These are phyloP conservation scores for Golovinomyces cichoracearum DNA, from an alignment of 2,329 filamentous ascomycete genomes.

Conservation along the genomic window DNA sequence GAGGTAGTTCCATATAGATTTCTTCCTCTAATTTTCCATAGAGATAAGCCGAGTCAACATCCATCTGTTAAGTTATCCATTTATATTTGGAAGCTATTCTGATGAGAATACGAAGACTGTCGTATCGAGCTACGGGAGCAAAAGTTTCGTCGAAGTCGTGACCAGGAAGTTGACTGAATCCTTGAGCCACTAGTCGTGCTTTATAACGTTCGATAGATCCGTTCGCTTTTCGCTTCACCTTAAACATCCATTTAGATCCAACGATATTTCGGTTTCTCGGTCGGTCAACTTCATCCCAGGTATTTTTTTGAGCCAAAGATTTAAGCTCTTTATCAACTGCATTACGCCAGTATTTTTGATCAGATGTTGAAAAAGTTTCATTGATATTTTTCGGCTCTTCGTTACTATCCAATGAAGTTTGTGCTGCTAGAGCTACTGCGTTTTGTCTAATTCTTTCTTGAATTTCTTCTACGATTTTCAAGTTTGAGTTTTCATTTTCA, in stretches of 20 bases:
- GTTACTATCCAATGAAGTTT: not conserved
- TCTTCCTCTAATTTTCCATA: not conserved
- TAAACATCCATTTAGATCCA: slow-evolving; percentile 2
- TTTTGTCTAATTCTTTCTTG: not conserved
- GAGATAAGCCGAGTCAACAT: slow-evolving; percentile 1
- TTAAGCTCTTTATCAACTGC: not conserved
- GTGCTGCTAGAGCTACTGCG: not conserved
- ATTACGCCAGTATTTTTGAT: not conserved
- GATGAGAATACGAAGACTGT: not conserved
- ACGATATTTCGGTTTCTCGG: not conserved
- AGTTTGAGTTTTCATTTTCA: not conserved
- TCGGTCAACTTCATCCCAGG: slow-evolving; percentile 1
- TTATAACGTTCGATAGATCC: slow-evolving; percentile 1
- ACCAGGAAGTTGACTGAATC: slow-evolving; percentile 1
- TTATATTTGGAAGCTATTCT: not conserved
- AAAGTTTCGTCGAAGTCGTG: slow-evolving; percentile 1
- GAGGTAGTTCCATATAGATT: not conserved
- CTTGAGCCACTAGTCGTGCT: slow-evolving; percentile 1
- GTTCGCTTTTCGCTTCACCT: slow-evolving; percentile 1
- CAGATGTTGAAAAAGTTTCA: not conserved
- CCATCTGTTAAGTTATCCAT: not conserved
- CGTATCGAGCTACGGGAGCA: not conserved
- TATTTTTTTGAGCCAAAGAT: not conserved
- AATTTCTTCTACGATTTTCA: not conserved
- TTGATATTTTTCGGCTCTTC: slow-evolving; percentile 1